These are phyloP conservation scores for Lyophyllum atratum DNA, from an alignment of 768 basidiomycete genomes.

Conservation along the genomic window DNA sequence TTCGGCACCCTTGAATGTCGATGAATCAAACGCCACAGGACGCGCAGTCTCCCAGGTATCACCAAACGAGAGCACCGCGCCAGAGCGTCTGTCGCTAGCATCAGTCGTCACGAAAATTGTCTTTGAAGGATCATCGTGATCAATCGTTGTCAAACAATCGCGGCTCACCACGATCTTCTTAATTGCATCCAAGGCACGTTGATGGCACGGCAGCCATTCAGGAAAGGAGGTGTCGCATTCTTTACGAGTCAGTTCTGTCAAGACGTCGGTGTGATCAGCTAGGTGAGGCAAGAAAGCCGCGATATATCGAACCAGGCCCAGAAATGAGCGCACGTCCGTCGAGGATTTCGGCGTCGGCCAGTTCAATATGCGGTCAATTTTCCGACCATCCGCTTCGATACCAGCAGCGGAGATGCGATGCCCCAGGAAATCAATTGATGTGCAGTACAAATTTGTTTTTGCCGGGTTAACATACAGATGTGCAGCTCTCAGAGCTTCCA, in stretches of 20 bases:
- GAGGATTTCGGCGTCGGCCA: not conserved
- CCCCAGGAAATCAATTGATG: slow-evolving; percentile 14
- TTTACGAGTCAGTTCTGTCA: slow-evolving; percentile 20
- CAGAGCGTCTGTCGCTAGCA: slow-evolving; percentile 14
- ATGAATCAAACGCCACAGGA: not conserved
- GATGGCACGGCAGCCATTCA: slow-evolving; percentile 23
- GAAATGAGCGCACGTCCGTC: slow-evolving; percentile 23
- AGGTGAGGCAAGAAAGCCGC: slow-evolving; percentile 22
- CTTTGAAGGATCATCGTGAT: slow-evolving; percentile 14
- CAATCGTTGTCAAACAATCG: slow-evolving; percentile 20
- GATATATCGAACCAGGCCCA: slow-evolving; percentile 24
- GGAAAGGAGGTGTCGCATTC: not conserved
- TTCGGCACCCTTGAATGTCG: not conserved
- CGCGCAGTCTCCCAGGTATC: not conserved
- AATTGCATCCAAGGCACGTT: slow-evolving; percentile 27
- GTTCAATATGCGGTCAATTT: slow-evolving; percentile 20
- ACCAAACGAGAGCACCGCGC: slow-evolving; percentile 19
- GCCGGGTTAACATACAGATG: slow-evolving; percentile 15
- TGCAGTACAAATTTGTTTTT: slow-evolving; percentile 22
- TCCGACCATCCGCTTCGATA: slow-evolving; percentile 22
- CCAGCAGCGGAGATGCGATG: slow-evolving; percentile 28
- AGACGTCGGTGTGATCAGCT: slow-evolving; percentile 2
- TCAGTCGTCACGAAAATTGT: slow-evolving; percentile 31
- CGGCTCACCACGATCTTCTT: slow-evolving; percentile 26
- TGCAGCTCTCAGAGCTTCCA: slow-evolving; percentile 17